Evolutionary conservation across 495 filamentous ascomycete species (phyloP).

Genomic region (Podospora pseudopauciseta): DNA sequence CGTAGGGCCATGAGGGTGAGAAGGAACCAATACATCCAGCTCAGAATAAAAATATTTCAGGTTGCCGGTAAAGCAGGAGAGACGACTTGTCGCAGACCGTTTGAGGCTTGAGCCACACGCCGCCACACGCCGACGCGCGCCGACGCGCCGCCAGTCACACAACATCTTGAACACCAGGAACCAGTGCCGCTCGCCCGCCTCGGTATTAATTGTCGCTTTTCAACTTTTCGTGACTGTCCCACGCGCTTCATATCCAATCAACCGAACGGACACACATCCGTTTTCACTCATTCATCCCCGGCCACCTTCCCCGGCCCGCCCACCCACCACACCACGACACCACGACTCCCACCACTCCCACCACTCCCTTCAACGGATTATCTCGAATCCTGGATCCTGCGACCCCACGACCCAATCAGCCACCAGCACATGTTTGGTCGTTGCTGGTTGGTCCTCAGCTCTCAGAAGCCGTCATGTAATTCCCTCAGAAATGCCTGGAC

Average conservation of each 20-base stretch:
- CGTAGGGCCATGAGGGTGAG: not conserved
- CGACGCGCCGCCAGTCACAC: slow-evolving; percentile 20
- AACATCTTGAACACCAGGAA: slow-evolving; percentile 3
- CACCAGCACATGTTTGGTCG: slow-evolving; percentile 13
- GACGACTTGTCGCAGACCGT: slow-evolving; percentile 1
- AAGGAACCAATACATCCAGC: not conserved
- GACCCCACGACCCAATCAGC: slow-evolving; percentile 23
- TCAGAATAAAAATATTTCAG: not conserved
- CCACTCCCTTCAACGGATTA: slow-evolving; percentile 3
- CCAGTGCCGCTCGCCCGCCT: slow-evolving; percentile 15
- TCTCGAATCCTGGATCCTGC: slow-evolving; percentile 10
- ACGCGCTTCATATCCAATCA: not conserved
- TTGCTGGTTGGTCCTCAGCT: slow-evolving; percentile 21
- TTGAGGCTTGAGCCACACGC: not conserved
- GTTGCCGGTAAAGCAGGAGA: not conserved
- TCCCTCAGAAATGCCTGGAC: slow-evolving; percentile 10
- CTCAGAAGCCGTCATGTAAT: slow-evolving; percentile 4
- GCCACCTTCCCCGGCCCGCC: not conserved
- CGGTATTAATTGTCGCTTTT: slow-evolving; percentile 16
- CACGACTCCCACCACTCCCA: slow-evolving; percentile 2
- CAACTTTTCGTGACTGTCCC: not conserved
- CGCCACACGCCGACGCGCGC: slow-evolving; percentile 11
- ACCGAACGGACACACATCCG: not conserved
- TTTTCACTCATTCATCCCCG: not conserved
- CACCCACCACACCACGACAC: no score